A percentile compares a stretch with the other conserved stretches of the same genome.
phyloP scores from a whole-genome alignment of 345 rosid genomes.

The Camelina hispida region DNA sequence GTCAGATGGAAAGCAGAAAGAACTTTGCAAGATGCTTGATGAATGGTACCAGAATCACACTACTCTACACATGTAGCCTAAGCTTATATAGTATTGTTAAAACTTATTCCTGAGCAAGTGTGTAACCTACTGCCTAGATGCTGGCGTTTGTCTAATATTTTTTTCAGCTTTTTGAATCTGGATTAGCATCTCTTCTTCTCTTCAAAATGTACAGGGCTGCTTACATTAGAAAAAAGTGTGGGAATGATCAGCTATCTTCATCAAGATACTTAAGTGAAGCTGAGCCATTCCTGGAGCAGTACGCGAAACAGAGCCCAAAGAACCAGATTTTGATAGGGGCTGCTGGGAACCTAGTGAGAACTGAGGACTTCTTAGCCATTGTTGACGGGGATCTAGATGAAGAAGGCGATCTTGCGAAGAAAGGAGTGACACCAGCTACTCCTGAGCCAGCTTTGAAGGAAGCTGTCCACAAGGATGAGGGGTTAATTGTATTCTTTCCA shows the following conservation, averaged over 20 bases:
- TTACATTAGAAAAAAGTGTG: slow-evolving; percentile 71
- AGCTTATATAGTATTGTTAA: slow-evolving; percentile 7
- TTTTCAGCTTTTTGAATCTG: slow-evolving; percentile 14
- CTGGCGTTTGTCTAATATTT: slow-evolving; percentile 1
- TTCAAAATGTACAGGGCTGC: slow-evolving; percentile 62
- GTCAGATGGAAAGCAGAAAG: slow-evolving; percentile 79
- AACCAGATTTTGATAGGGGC: slow-evolving; percentile 86
- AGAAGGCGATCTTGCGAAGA: slow-evolving; percentile 83
- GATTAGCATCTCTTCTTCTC: slow-evolving; percentile 14
- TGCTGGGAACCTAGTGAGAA: slow-evolving; percentile 78
- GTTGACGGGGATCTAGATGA: slow-evolving; percentile 78
- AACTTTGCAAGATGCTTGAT: slow-evolving; percentile 91
- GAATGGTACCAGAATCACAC: slow-evolving; percentile 70
- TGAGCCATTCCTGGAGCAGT: slow-evolving; percentile 92
- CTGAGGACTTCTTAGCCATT: slow-evolving; percentile 85
- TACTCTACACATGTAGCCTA: slow-evolving; percentile 33
- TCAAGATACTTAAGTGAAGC: slow-evolving; percentile 84
- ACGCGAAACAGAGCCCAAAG: slow-evolving; percentile 69
- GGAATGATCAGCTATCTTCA: slow-evolving; percentile 71
- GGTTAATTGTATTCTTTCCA: slow-evolving; percentile 92
- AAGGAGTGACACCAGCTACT: slow-evolving; percentile 55
- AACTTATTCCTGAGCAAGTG: too few relatives aligned
- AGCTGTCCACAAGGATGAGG: slow-evolving; percentile 67
- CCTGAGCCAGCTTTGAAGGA: slow-evolving; percentile 56
- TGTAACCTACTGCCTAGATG: slow-evolving; percentile 9